Evolutionary conservation across 1,139 yeast genomes (phyloP).

Genomic region (Geotrichum fermentans): DNA sequence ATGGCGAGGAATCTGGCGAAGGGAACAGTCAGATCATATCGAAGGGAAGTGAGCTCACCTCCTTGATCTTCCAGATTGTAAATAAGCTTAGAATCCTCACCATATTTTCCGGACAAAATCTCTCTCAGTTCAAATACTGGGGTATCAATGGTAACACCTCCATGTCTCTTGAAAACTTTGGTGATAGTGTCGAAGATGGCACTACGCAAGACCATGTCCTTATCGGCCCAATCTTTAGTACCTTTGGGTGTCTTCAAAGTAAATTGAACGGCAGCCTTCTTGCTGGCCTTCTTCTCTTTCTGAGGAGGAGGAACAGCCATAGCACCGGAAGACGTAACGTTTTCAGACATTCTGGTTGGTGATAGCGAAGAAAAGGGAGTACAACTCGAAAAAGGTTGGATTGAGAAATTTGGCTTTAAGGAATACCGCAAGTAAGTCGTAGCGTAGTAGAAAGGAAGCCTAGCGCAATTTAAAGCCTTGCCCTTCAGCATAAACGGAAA

Average conservation of each 20-base stretch:
- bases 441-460: neutral
- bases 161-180: slow-evolving; percentile 77
- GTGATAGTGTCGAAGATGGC: slow-evolving; percentile 74
- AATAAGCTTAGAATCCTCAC: slow-evolving; percentile 94
- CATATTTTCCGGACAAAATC: slow-evolving; percentile 92
- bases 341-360: slow-evolving; percentile 9
- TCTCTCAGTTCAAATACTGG: slow-evolving; percentile 96
- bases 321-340: slow-evolving; percentile 13
- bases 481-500: neutral
- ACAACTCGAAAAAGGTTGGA: neutral
- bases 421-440: neutral
- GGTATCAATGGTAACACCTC: slow-evolving; percentile 96
- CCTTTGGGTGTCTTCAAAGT: slow-evolving; percentile 93
- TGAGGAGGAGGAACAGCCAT: slow-evolving; percentile 15
- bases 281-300: slow-evolving; percentile 18
- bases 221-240: slow-evolving; percentile 94
- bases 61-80: slow-evolving; percentile 97
- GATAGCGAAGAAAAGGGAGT: neutral
- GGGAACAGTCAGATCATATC: slow-evolving; percentile 96
- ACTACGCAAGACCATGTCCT: slow-evolving; percentile 91
- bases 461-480: neutral
- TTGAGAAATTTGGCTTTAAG: neutral
- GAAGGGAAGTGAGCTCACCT: slow-evolving; percentile 89
- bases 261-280: slow-evolving; percentile 42
- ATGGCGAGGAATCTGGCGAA: slow-evolving; percentile 95